Conservation (phyloP, 345 rosid species). For the Carallia brachiata region DNA sequence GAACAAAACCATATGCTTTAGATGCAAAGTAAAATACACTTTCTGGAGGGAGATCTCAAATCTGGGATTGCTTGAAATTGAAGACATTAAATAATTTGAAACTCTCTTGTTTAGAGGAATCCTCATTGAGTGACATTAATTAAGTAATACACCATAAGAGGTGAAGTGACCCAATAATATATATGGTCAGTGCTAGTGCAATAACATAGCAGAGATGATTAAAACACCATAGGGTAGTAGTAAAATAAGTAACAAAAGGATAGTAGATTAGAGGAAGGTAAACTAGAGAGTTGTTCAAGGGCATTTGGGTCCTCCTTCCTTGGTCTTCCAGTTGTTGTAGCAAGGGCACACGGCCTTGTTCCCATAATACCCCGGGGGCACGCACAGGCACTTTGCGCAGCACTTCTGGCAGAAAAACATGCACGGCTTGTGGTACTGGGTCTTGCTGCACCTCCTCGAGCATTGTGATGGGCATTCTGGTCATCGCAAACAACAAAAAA, state of each 20-base stretch:
- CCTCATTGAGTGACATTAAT: background rate
- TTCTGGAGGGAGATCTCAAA: too few relatives aligned
- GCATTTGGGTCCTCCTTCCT: conserved; percentile 34
- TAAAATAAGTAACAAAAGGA: background rate
- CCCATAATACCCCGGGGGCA: conserved; percentile 19
- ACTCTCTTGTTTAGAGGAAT: background rate
- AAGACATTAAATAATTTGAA: background rate
- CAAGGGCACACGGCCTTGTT: conserved; percentile 34
- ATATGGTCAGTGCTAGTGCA: conserved; percentile 3
- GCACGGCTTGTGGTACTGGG: conserved; percentile 36
- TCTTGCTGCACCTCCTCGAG: conserved; percentile 29
- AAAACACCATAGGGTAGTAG: background rate
- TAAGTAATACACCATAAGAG: background rate
- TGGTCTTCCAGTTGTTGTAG: conserved; percentile 38
- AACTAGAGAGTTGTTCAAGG: conserved; percentile 10
- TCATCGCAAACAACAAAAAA: conserved; percentile 11
- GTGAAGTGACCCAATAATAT: background rate
- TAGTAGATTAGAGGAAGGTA: background rate
- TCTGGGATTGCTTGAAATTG: background rate
- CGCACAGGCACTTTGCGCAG: conserved; percentile 31
- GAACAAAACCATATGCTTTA: too few relatives aligned
- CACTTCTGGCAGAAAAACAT: conserved; percentile 36
- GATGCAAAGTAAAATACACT: too few relatives aligned
- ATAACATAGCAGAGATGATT: background rate
- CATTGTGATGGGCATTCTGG: conserved; percentile 62